Percentiles rank a stretch among this genome's conserved stretches.
These are phyloP conservation scores for Penicillium polonicum DNA, from an alignment of 2,329 filamentous ascomycete species.

Conservation along the genomic window DNA sequence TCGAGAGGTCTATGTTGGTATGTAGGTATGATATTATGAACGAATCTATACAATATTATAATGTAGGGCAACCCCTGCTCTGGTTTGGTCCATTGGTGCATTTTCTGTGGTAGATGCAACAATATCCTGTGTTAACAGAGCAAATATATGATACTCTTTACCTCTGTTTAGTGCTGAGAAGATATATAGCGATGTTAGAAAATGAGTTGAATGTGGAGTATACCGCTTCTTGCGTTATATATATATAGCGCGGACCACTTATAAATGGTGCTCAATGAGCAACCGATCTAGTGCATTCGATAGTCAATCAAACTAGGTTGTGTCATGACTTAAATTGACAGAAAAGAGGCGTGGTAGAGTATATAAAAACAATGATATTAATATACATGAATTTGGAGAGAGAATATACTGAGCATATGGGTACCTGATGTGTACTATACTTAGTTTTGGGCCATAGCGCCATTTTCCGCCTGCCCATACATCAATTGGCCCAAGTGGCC, in stretches of 20 bases:
- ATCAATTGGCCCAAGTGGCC: neutral
- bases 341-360: neutral
- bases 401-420: neutral
- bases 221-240: neutral
- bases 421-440: neutral
- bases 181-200: too few relatives aligned
- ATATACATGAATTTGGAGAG: too few relatives aligned
- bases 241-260: neutral
- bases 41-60: neutral
- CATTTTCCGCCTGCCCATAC: accelerated
- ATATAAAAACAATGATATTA: too few relatives aligned
- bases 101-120: neutral
- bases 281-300: neutral
- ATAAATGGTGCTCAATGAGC: neutral
- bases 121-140: neutral
- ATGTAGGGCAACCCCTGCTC: neutral
- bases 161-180: too few relatives aligned
- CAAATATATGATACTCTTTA: neutral
- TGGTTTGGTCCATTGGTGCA: neutral
- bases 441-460: accelerated
- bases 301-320: neutral
- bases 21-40: neutral
- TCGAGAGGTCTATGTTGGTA: too few relatives aligned
- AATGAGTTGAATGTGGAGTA: neutral
- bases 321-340: neutral